Evolutionary conservation across 805 yeast genomes (phyloP).

Genomic region (Metschnikowia gruessii): DNA sequence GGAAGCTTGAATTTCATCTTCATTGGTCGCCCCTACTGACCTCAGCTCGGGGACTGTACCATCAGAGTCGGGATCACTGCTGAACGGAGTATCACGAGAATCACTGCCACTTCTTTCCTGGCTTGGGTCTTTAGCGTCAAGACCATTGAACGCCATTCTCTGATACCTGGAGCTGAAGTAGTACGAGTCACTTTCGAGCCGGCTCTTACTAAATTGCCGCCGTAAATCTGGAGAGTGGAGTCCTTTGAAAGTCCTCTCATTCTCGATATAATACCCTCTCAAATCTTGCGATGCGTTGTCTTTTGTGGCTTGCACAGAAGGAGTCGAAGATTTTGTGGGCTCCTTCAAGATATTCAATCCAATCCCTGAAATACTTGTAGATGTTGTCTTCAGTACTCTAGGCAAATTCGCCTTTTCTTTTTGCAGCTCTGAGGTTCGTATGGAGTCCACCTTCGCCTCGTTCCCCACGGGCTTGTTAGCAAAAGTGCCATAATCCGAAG

Average conservation of each 20-base stretch:
- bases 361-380: conserved; percentile 35
- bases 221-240: conserved; percentile 27
- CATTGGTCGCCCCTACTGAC: conserved; percentile 1
- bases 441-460: neutral
- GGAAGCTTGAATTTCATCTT: neutral
- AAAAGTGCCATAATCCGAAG: conserved; percentile 9
- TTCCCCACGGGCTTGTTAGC: neutral
- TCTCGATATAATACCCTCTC: conserved; percentile 17
- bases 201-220: conserved; percentile 9
- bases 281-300: conserved; percentile 19
- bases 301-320: conserved; percentile 13
- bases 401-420: conserved; percentile 37
- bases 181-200: conserved; percentile 10
- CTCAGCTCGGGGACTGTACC: conserved; percentile 8
- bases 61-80: conserved; percentile 12
- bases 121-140: neutral
- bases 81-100: conserved; percentile 6
- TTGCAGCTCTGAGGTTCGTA: conserved; percentile 13
- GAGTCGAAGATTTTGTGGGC: conserved; percentile 3
- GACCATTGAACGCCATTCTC: neutral
- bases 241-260: conserved; percentile 17
- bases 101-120: conserved; percentile 6
- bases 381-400: conserved; percentile 24
- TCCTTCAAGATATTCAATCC: conserved; percentile 41
- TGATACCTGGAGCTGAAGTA: conserved; percentile 5